Base-by-base conservation (phyloP, 208 protist species). In the Crithidia mellificae region DNA sequence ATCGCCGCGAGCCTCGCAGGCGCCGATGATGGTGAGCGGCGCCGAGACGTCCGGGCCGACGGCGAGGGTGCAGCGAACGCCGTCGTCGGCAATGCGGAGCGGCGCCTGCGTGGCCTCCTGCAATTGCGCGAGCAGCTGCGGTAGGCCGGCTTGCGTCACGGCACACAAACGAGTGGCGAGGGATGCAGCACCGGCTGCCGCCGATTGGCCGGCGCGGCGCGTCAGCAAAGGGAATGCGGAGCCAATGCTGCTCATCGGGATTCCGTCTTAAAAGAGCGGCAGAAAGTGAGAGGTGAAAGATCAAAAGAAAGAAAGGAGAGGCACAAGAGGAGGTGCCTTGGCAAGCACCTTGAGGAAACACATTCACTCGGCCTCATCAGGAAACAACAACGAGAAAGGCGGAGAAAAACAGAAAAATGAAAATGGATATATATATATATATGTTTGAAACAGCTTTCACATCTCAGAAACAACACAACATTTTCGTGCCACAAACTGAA, bases 11-110 rank as follows among this genome's bases (percentile, higher is more conserved):
- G 57, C 19, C 19, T 56, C 61, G 49, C 59, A 70, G 30, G 52
- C 11, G 32, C 78, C 78, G 34, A 83, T 52, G 66, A 83, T 71
- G 41, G 71, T 77, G 44, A 81, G 36, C 20, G 77, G 77, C 5
- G 78, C 47, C 14, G 36, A 43, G 38, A 81, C 5, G 25, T 68
- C 55, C 2, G 61, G 27, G 1, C 74, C 74, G 0, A 79, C 74
- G 1, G 43, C 32, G 29, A 74, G 46, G 2, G 38, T 41, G 53
- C 74, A 79, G 19, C 29, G 61, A 8, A 79, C 17, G 17, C 72
- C 72, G 19, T 66, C 70, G 0, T 64, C 74, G 2, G n/a, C 34
- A 17, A 74, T 17, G 1, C 36, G 20, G 22, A 73, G 19, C 0
- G 63, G 38, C 14, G 6, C 29, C 17, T 38, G 47, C 8, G 41